These are phyloP conservation scores for Nephelium lappaceum DNA, from an alignment of 345 rosid genomes.

Conservation along the genomic window DNA sequence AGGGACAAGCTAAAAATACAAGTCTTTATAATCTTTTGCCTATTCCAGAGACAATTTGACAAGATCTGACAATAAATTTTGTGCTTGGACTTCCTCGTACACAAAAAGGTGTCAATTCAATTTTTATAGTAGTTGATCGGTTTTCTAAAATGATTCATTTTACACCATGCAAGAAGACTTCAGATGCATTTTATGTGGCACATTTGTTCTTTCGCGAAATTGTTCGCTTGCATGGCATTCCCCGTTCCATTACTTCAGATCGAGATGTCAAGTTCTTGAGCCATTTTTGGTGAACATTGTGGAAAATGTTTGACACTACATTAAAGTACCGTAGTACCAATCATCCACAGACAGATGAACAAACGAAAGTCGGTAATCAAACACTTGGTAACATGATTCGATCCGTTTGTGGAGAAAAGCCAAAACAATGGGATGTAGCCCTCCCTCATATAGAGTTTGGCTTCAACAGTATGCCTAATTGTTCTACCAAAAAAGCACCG, in stretches of 20 bases:
- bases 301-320: not conserved
- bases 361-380: no score
- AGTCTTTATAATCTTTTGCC: not conserved
- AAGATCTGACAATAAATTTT: not conserved
- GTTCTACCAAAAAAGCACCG: not conserved
- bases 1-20: not conserved
- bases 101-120: not conserved
- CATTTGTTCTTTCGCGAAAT: not conserved
- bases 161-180: not conserved
- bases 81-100: not conserved
- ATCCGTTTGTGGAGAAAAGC: no score
- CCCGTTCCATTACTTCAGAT: not conserved
- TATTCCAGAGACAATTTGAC: not conserved
- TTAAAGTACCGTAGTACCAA: no score
- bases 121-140: not conserved
- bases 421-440: no score
- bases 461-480: not conserved
- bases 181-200: not conserved
- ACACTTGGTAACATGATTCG: no score
- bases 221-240: not conserved
- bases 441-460: not conserved
- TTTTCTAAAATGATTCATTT: slow-evolving; percentile 5
- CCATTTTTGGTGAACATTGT: not conserved
- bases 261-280: not conserved
- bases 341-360: no score